These are phyloP conservation scores for Amoebophrya sp. DNA, from an alignment of 169 alveolate species.

Conservation along the genomic window DNA sequence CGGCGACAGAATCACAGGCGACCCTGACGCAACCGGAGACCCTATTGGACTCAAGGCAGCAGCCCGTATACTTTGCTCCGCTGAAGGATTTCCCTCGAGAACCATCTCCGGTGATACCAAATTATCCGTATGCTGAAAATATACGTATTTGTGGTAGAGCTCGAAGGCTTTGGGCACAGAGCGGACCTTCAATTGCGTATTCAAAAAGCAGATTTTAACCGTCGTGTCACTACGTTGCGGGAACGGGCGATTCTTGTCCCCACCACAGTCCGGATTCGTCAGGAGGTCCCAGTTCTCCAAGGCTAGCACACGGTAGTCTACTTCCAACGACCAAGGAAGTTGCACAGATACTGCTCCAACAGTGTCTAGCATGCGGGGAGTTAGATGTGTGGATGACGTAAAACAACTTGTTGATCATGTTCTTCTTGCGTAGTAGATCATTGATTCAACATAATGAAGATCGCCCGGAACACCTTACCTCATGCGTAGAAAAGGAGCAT, in stretches of 20 bases:
- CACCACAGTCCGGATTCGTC: neutral
- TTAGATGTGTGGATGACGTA: too few species aligned
- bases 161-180: neutral
- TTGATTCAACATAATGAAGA: too few species aligned
- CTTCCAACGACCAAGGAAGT: neutral
- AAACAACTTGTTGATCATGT: too few species aligned
- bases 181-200: neutral
- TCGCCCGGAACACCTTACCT: too few species aligned
- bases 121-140: neutral
- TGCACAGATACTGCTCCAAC: neutral
- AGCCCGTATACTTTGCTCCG: neutral
- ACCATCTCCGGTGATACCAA: neutral
- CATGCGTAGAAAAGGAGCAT: too few species aligned
- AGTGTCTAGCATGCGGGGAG: neutral
- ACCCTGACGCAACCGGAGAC: too few species aligned
- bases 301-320: slow-evolving; percentile 2
- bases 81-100: neutral
- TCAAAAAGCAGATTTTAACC: neutral
- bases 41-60: neutral
- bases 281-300: slow-evolving; percentile 1
- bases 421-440: too few species aligned
- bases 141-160: neutral
- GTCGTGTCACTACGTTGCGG: neutral
- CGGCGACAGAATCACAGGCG: neutral
- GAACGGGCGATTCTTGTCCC: neutral